These are phyloP conservation scores for Cladosporium sp. DNA, from an alignment of 2,329 filamentous ascomycete genomes.

Conservation along the genomic window DNA sequence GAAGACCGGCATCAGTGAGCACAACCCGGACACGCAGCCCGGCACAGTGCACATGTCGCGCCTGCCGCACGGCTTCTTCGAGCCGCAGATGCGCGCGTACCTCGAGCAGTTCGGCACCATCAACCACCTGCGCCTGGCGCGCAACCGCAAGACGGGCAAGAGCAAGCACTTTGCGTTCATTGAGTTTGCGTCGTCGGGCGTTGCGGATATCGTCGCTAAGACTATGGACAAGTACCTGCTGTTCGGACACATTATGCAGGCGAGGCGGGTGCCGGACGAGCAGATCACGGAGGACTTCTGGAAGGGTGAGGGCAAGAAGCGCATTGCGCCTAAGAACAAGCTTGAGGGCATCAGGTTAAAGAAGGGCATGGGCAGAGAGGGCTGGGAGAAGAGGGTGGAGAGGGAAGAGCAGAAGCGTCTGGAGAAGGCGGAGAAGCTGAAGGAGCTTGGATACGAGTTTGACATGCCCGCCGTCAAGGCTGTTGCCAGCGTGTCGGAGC, in stretches of 20 bases:
- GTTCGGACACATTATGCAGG: conserved; percentile 91
- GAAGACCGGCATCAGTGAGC: conserved; percentile 44
- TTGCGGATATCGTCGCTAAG: conserved; percentile 88
- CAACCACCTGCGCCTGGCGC: conserved; percentile 74
- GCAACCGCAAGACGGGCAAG: conserved; percentile 87
- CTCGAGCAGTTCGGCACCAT: conserved; percentile 91
- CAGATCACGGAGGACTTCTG: conserved; percentile 80
- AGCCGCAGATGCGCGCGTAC: conserved; percentile 91
- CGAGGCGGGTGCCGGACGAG: conserved; percentile 73
- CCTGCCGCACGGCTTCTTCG: conserved; percentile 94
- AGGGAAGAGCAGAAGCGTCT: conserved; percentile 71
- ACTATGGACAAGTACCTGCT: conserved; percentile 98
- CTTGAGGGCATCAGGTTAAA: conserved; percentile 76
- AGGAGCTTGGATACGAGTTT: conserved; percentile 81
- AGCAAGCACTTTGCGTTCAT: conserved; percentile 95
- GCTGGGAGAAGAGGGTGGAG: conserved; percentile 75
- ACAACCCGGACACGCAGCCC: conserved; percentile 56
- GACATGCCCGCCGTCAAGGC: conserved; percentile 70
- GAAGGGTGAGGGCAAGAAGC: conserved; percentile 86
- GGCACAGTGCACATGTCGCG: conserved; percentile 89
- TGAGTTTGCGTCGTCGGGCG: conserved; percentile 74
- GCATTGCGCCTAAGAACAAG: conserved; percentile 82
- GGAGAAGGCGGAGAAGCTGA: conserved; percentile 71
- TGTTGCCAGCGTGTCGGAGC: conserved; percentile 51
- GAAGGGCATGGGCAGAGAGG: conserved; percentile 68